Percentiles rank a stretch among this genome's conserved stretches.
These are phyloP conservation scores for Russula sp. DNA, from an alignment of 768 basidiomycete species.

Conservation along the genomic window DNA sequence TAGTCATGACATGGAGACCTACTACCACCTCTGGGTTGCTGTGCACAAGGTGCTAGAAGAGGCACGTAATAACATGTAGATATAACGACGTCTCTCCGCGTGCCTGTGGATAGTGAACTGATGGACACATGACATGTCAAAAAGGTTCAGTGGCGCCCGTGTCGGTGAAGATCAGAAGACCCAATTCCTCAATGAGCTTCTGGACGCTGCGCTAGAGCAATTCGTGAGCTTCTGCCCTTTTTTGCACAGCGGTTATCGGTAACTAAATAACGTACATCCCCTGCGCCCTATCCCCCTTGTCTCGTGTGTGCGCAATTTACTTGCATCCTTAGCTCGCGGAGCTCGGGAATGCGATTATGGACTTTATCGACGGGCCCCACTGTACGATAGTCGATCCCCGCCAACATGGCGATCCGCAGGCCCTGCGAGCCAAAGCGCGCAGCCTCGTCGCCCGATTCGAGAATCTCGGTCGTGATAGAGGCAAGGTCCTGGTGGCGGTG, in stretches of 20 bases:
- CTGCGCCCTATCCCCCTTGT: background rate
- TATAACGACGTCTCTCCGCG: background rate
- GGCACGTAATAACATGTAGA: slow-evolving; percentile 10
- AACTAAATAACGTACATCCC: slow-evolving; percentile 7
- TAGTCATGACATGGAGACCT: slow-evolving; percentile 12
- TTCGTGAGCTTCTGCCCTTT: slow-evolving; percentile 9
- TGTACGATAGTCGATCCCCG: slow-evolving; percentile 46
- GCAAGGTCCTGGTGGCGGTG: slow-evolving; percentile 48
- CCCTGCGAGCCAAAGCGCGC: slow-evolving; percentile 40
- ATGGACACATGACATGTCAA: slow-evolving; percentile 15
- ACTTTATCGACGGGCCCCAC: slow-evolving; percentile 43
- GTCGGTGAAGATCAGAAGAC: slow-evolving; percentile 13
- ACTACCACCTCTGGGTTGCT: slow-evolving; percentile 23
- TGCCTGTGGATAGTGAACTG: slow-evolving; percentile 12
- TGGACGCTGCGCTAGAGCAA: slow-evolving; percentile 17
- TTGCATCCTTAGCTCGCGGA: slow-evolving; percentile 41
- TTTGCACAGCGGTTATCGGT: background rate
- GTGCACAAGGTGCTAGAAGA: slow-evolving; percentile 23
- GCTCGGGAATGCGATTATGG: slow-evolving; percentile 40
- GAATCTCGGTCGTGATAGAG: slow-evolving; percentile 34
- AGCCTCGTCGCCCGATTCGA: slow-evolving; percentile 39
- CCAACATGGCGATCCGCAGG: slow-evolving; percentile 32
- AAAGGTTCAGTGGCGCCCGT: slow-evolving; percentile 16
- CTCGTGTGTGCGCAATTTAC: background rate
- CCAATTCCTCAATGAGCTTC: slow-evolving; percentile 8